Base-by-base conservation (phyloP, 169 alveolate genomes). In the Plasmodium cynomolgi region DNA sequence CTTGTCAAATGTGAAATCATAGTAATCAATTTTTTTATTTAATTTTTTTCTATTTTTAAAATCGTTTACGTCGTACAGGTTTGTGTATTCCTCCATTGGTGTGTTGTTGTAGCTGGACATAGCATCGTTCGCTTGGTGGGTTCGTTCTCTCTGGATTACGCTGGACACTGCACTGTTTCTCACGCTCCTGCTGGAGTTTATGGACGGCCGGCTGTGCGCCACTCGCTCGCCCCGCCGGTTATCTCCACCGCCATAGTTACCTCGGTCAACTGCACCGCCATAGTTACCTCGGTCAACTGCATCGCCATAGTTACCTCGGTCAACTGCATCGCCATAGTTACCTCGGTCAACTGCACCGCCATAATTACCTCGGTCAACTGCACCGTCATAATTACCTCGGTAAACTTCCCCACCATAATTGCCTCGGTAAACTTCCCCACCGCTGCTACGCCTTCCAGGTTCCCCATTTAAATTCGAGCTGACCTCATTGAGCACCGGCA, bases 1-100 rank as follows among this genome's bases (percentile, higher is more conserved):
- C 44, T 91, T 81, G n/a, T 81, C 81, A 91, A 91, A 91, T 68
- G 91, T 81, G 62, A 91, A 91, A 91, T 91, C 95, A 82, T 50
- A 91, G 77, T 29, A 82, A 47, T 82, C 95, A 13, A 91, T 56
- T 88, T 73, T 88, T 74, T 74, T 84, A n/a, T 68, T 39, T 44
- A 75, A 26, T 50, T 50, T 23, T 62, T 34, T 29, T 13, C 20
- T 88, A 34, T 41, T 62, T 33, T 20, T 80, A 44, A 88, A 88
- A 80, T 74, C 54, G 44, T 88, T 80, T 29, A 11, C 26, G 13
- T 47, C 84, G 26, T 88, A 80, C 7, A 80, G 72, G 72, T 88
- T 62, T 8, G 23, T 26, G 37, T 50, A 80, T 6, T 80, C 44
- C 54, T 80, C 81, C 34, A 58, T 73, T 3, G 90, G 90, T 1